These are phyloP conservation scores for Ploettnerulaceae sp. DNA, from an alignment of 2,329 filamentous ascomycete species.

Conservation along the genomic window DNA sequence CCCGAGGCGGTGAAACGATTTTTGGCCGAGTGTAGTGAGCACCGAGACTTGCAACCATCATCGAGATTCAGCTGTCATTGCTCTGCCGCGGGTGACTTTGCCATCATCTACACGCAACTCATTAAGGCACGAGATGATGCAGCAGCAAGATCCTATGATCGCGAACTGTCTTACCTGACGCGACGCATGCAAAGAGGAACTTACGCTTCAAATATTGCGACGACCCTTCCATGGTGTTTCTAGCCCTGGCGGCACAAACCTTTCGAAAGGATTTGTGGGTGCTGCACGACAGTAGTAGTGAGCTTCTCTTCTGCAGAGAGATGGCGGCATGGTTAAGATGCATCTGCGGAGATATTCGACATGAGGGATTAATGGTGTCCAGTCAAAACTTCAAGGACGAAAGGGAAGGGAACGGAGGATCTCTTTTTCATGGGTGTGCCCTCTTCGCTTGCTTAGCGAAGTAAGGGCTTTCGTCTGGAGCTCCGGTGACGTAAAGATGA, in stretches of 20 bases:
- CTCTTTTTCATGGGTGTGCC: too few relatives aligned
- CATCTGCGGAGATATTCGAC: constrained; percentile 4
- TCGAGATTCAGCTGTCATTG: constrained; percentile 2
- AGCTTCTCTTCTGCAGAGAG: constrained; percentile 2
- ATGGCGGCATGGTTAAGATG: constrained; percentile 10
- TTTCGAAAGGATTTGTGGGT: constrained; percentile 14
- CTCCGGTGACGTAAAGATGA: too few relatives aligned
- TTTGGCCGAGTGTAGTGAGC: constrained; percentile 12
- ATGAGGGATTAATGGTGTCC: constrained; percentile 31
- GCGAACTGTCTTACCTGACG: not conserved
- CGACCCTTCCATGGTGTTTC: constrained; percentile 8
- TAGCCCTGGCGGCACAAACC: constrained; percentile 12
- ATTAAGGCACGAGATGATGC: not conserved
- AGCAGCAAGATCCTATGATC: not conserved
- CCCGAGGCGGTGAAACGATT: constrained; percentile 10
- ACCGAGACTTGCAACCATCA: constrained; percentile 3
- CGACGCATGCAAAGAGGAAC: not conserved
- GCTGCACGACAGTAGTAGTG: constrained; percentile 5
- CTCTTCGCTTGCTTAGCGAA: too few relatives aligned
- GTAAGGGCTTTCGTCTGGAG: not conserved
- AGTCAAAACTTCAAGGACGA: constrained; percentile 21
- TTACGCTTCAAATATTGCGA: constrained; percentile 6
- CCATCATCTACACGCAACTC: not conserved
- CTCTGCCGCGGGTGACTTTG: constrained; percentile 9
- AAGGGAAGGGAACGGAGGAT: constrained; percentile 13